Percentiles rank a stretch among this genome's conserved stretches.
Evolutionary conservation across 345 rosid genomes (phyloP).

Genomic region (Clarkia xantiana): DNA sequence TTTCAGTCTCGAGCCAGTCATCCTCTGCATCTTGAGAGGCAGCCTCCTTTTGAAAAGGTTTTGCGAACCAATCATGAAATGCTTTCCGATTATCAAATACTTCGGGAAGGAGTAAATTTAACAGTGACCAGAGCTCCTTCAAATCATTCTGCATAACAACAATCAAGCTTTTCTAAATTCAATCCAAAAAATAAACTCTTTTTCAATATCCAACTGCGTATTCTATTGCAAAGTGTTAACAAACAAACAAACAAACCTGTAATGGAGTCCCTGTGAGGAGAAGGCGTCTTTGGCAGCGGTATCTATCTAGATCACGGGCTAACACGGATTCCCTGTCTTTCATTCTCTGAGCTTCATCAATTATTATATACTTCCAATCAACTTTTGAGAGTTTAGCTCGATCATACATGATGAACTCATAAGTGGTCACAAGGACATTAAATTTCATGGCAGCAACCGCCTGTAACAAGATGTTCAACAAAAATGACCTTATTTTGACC

Average conservation of each 20-base stretch:
- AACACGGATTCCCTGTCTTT: slow-evolving; percentile 98
- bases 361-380: slow-evolving; percentile 96
- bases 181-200: not conserved
- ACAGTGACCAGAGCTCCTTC: slow-evolving; percentile 98
- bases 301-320: slow-evolving; percentile 99
- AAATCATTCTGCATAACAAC: slow-evolving; percentile 68
- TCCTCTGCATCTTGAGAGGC: slow-evolving; percentile 78
- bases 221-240: no score
- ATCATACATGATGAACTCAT: slow-evolving; percentile 98
- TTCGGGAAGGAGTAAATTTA: slow-evolving; percentile 97
- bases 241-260: slow-evolving; percentile 96
- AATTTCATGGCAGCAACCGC: slow-evolving; percentile 95
- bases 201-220: no score
- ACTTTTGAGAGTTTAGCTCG: slow-evolving; percentile 93
- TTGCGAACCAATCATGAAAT: slow-evolving; percentile 99
- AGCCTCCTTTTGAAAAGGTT: slow-evolving; percentile 91
- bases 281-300: slow-evolving; percentile 96
- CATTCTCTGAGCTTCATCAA: slow-evolving; percentile 99
- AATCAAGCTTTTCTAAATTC: no score
- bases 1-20: slow-evolving; percentile 99
- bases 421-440: slow-evolving; percentile 95
- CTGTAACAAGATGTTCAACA: slow-evolving; percentile 23
- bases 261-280: slow-evolving; percentile 99
- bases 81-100: slow-evolving; percentile 98
- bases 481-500: slow-evolving; percentile 9